Percentiles rank a stretch among this genome's conserved stretches.
Conservation (phyloP, 2,329 filamentous ascomycete species). For the Hypoxylon rubiginosum region DNA sequence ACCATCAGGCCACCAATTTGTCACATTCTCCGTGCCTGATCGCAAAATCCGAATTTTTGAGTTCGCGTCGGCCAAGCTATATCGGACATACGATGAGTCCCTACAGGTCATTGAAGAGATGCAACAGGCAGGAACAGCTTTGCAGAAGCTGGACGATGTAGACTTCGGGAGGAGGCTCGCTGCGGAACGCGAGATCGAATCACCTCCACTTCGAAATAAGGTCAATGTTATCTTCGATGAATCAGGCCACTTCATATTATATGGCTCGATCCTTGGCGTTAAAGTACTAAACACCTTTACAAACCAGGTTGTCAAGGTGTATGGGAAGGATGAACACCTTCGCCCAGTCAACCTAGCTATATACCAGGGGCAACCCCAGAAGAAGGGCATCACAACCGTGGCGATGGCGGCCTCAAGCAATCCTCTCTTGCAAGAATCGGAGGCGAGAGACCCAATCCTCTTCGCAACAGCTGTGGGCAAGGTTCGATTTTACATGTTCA, state of each 20-base stretch:
- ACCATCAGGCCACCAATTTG: slow-evolving; percentile 87
- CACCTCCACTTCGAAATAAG: slow-evolving; percentile 73
- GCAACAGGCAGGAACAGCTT: slow-evolving; percentile 91
- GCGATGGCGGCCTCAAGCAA: slow-evolving; percentile 98
- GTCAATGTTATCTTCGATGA: slow-evolving; percentile 95
- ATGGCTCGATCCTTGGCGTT: slow-evolving; percentile 90
- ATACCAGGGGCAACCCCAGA: slow-evolving; percentile 95
- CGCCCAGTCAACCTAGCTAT: slow-evolving; percentile 85
- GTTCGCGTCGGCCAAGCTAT: slow-evolving; percentile 87
- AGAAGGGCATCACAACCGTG: slow-evolving; percentile 92
- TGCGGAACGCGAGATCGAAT: slow-evolving; percentile 87
- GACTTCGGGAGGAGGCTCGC: slow-evolving; percentile 92
- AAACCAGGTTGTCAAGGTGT: slow-evolving; percentile 90
- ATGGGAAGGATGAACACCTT: slow-evolving; percentile 90
- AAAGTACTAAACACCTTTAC: slow-evolving; percentile 98
- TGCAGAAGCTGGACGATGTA: slow-evolving; percentile 85
- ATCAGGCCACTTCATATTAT: slow-evolving; percentile 93
- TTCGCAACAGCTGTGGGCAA: slow-evolving; percentile 87
- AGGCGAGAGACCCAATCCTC: slow-evolving; percentile 90
- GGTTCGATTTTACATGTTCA: slow-evolving; percentile 97
- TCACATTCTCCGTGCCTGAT: slow-evolving; percentile 91
- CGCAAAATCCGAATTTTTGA: slow-evolving; percentile 94
- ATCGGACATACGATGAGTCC: slow-evolving; percentile 95
- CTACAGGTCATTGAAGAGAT: slow-evolving; percentile 89
- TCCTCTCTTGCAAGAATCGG: slow-evolving; percentile 91